phyloP scores from a whole-genome alignment of 2,329 filamentous ascomycete genomes.

The Leptographium wingfieldii region DNA sequence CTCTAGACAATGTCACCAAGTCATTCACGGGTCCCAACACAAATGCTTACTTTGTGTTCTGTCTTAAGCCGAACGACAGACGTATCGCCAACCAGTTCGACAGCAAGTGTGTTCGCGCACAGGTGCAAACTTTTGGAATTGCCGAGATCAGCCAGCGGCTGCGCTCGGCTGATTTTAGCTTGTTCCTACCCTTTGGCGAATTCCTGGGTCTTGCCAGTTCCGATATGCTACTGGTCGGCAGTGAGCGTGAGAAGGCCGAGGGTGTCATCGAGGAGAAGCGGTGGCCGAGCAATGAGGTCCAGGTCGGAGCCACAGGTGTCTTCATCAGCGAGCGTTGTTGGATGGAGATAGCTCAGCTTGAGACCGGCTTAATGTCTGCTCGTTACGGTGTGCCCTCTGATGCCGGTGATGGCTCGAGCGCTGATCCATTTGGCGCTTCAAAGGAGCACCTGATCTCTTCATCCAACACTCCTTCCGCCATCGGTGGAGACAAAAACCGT shows the following conservation, averaged over 20 bases:
- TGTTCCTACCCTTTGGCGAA: conserved; percentile 92
- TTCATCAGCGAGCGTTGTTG: conserved; percentile 95
- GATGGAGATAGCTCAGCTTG: conserved; percentile 76
- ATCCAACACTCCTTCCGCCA: conserved; percentile 35
- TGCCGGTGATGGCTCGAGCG: conserved; percentile 48
- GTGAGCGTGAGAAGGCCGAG: conserved; percentile 83
- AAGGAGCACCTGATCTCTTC: conserved; percentile 46
- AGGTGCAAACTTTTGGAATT: conserved; percentile 91
- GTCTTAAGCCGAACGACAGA: conserved; percentile 91
- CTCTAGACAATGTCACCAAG: conserved; percentile 82
- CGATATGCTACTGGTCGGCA: conserved; percentile 77
- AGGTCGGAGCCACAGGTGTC: conserved; percentile 81
- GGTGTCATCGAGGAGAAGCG: conserved; percentile 82
- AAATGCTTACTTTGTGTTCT: conserved; percentile 94
- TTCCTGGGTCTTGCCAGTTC: conserved; percentile 81
- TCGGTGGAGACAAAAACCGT: conserved; percentile 60
- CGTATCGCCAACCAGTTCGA: conserved; percentile 98
- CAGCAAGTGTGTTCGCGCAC: conserved; percentile 91
- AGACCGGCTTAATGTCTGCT: conserved; percentile 41
- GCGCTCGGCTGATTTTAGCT: conserved; percentile 84
- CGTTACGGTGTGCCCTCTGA: conserved; percentile 45
- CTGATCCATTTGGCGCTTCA: conserved; percentile 48
- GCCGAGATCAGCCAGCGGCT: conserved; percentile 92
- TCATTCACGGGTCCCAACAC: conserved; percentile 70
- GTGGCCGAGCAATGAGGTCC: conserved; percentile 86